A percentile compares a stretch with the other conserved stretches of the same genome.
These are phyloP conservation scores for Fusarium napiforme DNA, from an alignment of 2,329 filamentous ascomycete species.

Conservation along the genomic window DNA sequence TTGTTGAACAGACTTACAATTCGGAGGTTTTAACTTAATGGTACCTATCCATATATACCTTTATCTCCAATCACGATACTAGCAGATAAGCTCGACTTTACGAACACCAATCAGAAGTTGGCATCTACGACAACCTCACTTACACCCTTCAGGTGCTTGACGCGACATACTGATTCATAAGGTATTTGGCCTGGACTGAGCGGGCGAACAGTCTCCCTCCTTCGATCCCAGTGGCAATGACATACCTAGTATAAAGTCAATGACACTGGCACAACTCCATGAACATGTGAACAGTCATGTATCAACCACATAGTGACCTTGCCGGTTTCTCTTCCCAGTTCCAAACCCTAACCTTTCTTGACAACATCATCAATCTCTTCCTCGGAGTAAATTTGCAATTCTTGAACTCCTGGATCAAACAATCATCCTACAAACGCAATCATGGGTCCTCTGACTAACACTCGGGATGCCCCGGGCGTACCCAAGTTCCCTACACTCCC, in stretches of 20 bases:
- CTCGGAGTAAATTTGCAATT: neutral
- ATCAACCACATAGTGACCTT: neutral
- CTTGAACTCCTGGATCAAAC: neutral
- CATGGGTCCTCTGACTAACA: neutral
- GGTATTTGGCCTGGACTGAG: neutral
- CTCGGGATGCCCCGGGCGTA: neutral
- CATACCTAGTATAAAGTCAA: no score
- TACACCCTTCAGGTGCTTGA: neutral
- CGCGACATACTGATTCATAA: neutral
- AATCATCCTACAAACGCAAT: neutral
- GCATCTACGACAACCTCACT: constrained; percentile 12
- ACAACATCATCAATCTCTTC: neutral
- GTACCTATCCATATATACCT: constrained; percentile 4
- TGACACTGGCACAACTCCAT: neutral
- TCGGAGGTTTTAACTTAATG: neutral
- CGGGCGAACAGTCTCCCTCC: neutral
- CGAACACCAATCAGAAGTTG: constrained; percentile 12
- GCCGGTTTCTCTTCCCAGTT: neutral
- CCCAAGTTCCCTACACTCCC: neutral
- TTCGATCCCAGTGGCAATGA: neutral
- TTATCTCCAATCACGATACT: constrained; percentile 16
- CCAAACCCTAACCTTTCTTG: neutral
- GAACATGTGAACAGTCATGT: neutral
- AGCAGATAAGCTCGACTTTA: constrained; percentile 11
- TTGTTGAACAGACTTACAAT: neutral